Conservation (phyloP, 345 rosid species). For the Psidium guajava region DNA sequence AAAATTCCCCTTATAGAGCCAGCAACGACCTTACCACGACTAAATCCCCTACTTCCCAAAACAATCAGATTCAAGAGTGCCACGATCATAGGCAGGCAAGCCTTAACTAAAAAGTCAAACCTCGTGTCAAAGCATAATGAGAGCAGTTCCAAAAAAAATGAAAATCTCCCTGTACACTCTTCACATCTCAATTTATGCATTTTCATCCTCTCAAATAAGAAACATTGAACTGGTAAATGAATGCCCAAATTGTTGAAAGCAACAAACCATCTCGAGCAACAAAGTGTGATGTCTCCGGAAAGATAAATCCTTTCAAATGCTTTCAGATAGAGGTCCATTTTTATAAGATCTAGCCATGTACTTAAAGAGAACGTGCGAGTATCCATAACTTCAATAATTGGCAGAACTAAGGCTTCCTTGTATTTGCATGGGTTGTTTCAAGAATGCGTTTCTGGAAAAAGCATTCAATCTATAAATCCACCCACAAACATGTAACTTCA, state of each 20-base stretch:
- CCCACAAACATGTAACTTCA: not conserved
- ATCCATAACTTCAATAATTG: conserved; percentile 53
- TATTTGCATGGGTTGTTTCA: not conserved
- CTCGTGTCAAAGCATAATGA: conserved; percentile 42
- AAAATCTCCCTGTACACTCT: conserved; percentile 56
- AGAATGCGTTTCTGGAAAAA: not conserved
- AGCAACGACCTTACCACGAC: conserved; percentile 17
- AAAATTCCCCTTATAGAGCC: conserved; percentile 6
- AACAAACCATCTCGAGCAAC: conserved; percentile 26
- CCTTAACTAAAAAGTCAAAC: conserved; percentile 47
- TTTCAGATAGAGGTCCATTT: conserved; percentile 19
- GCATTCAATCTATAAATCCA: not conserved
- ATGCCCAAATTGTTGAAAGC: conserved; percentile 34
- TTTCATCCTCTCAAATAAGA: conserved; percentile 26
- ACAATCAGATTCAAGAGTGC: conserved; percentile 37
- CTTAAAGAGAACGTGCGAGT: conserved; percentile 12
- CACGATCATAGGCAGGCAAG: conserved; percentile 44
- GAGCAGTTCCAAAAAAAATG: conserved; percentile 66
- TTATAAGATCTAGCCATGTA: conserved; percentile 16
- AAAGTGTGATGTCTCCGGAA: conserved; percentile 23
- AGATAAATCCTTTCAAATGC: conserved; percentile 49
- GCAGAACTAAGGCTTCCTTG: conserved; percentile 12
- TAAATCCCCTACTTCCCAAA: conserved; percentile 57
- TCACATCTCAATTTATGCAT: conserved; percentile 24
- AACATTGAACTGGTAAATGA: conserved; percentile 37